phyloP scores from a whole-genome alignment of 2,329 filamentous ascomycete genomes.

The Trichophyton schoenleinii region DNA sequence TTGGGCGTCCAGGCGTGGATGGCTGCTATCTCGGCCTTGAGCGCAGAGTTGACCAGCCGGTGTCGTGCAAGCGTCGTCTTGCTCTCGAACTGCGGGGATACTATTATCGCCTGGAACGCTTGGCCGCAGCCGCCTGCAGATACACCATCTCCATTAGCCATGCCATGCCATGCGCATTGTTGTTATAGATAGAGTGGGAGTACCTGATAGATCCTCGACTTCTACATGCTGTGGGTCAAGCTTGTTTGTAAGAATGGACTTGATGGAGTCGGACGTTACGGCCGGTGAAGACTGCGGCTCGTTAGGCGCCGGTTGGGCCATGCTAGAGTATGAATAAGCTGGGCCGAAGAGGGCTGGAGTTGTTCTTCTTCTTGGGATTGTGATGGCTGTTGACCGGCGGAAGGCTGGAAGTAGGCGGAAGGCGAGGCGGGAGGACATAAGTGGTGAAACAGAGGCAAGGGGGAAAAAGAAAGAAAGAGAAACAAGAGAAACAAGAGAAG shows the following conservation, averaged over 20 bases:
- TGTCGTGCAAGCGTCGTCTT: slow-evolving; percentile 72
- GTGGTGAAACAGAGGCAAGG: not conserved
- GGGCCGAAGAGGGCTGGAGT: too few species aligned
- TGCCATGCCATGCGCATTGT: not conserved
- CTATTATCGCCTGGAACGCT: slow-evolving; percentile 57
- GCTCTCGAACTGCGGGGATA: slow-evolving; percentile 56
- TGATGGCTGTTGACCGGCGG: slow-evolving; percentile 9
- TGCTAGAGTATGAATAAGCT: slow-evolving; percentile 23
- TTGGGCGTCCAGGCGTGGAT: slow-evolving; percentile 95
- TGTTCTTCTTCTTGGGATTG: slow-evolving; percentile 21
- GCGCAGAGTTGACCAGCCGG: slow-evolving; percentile 67
- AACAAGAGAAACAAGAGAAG: not conserved
- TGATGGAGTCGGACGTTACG: slow-evolving; percentile 63
- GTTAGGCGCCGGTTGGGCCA: slow-evolving; percentile 24
- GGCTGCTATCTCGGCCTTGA: slow-evolving; percentile 76
- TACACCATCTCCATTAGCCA: not conserved
- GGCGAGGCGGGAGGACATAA: slow-evolving; percentile 12
- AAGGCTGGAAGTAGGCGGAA: not conserved
- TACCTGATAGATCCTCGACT: slow-evolving; percentile 85
- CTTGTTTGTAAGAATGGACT: slow-evolving; percentile 53
- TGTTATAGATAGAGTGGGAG: not conserved
- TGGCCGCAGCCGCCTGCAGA: slow-evolving; percentile 54
- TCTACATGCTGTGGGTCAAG: slow-evolving; percentile 68
- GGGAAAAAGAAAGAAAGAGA: not conserved
- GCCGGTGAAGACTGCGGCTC: slow-evolving; percentile 29